phyloP scores from a whole-genome alignment of 2,329 filamentous ascomycete genomes.

The Fusarium musae region DNA sequence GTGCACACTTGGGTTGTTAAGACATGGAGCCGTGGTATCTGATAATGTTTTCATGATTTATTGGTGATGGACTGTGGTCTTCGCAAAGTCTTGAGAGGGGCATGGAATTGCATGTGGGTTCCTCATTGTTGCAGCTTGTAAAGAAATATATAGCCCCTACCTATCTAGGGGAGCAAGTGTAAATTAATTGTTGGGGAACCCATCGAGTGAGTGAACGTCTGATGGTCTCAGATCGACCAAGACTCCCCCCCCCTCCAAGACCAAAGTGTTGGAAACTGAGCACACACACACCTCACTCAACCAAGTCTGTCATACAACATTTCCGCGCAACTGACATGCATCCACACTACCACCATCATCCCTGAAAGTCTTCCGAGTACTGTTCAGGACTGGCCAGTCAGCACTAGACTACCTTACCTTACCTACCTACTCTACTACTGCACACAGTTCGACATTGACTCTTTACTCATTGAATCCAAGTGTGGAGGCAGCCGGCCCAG shows the following conservation, averaged over 20 bases:
- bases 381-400: conserved; percentile 9
- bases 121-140: background rate
- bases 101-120: background rate
- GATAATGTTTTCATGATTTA: background rate
- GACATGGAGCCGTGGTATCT: conserved; percentile 1
- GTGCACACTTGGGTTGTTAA: background rate
- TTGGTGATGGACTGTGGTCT: background rate
- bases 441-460: background rate
- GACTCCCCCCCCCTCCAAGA: conserved; percentile 35
- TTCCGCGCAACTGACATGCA: conserved; percentile 25
- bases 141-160: background rate
- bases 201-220: conserved; percentile 2
- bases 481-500: conserved; percentile 39
- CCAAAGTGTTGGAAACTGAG: conserved; percentile 37
- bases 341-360: conserved; percentile 15
- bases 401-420: background rate
- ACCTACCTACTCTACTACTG: background rate
- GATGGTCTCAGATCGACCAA: conserved; percentile 30
- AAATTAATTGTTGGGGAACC: background rate
- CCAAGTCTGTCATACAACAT: conserved; percentile 22
- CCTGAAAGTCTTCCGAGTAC: conserved; percentile 8
- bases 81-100: background rate
- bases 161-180: background rate
- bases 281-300: conserved; percentile 32
- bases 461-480: conserved; percentile 9